Evolutionary conservation across 164 flowering plant genomes (phyloP), one percentile per base, ranked within the genome.

Genomic region (Aristolochia fimbriata): DNA sequence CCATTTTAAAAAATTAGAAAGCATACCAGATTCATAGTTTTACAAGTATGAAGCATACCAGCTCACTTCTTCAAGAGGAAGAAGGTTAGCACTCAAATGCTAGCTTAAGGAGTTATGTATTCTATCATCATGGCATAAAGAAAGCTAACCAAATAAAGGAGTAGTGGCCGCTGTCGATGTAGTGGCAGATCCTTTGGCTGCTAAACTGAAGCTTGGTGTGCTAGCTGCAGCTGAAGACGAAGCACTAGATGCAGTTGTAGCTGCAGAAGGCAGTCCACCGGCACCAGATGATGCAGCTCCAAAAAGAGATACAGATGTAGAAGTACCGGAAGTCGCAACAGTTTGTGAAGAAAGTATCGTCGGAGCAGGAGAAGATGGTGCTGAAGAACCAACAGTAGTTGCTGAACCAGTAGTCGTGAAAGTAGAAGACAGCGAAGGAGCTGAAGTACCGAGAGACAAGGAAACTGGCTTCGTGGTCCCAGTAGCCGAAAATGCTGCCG

Each of bases 141-240:
- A 30, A 19, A 23, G 69, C 82, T 73, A 59, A 83, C 95, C 77
- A 62, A 85, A 79, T 23, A 59, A 25, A 15, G 79, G 68, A 2
- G 79, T 62, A 59, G 83, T 33, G 49, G 77, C 41, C n/a, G 77
- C 64, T 15, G 85, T 63, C 20, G 85, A 69, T 14, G 80, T 55
- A 14, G 81, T 62, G 19, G 81, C 33, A 9, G 77, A 10, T 55
- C 79, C 5, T 64, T 72, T 79, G 6, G 71, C 60, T 4, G 82
- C 51, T 57, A 79, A 41, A 0, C 83, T 69, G 59, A 81, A 76
- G 45, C 74, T 71, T 0, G 84, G 65, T 48, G 76, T 69, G 45
- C 41, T 53, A n/a, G 9, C 37, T n/a, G 65, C 14, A 25, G 50
- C 43, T 37, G 8, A 19, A 16, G 53, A 21, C 2, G 60, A 45